Evolutionary conservation across 495 filamentous ascomycete genomes (phyloP).

Genomic region (Lindgomyces ingoldianus): DNA sequence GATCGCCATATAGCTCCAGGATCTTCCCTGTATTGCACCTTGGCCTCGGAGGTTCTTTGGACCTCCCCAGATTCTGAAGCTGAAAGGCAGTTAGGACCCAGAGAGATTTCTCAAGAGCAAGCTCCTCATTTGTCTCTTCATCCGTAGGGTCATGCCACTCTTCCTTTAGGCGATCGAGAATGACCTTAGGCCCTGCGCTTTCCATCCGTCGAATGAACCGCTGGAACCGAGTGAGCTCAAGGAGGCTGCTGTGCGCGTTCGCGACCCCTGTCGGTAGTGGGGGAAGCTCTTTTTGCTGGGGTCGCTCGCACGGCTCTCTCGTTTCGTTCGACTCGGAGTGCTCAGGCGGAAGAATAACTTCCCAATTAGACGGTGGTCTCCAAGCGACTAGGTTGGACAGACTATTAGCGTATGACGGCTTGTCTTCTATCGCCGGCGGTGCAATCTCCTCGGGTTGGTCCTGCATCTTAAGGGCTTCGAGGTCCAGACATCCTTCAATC

Average conservation of each 20-base stretch:
- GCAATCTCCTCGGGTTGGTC: conserved; percentile 4
- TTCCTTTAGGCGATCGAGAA: conserved; percentile 39
- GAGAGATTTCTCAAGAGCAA: conserved; percentile 38
- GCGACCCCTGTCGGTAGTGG: conserved; percentile 10
- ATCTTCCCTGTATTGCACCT: conserved; percentile 27
- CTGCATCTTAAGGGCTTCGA: conserved; percentile 10
- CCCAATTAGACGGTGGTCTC: conserved; percentile 31
- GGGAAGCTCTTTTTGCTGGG: conserved; percentile 14
- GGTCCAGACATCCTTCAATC: conserved; percentile 32
- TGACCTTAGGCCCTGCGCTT: conserved; percentile 34
- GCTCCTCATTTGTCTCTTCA: conserved; percentile 31
- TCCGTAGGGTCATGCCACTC: conserved; percentile 37
- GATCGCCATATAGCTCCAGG: conserved; percentile 37
- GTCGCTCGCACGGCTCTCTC: not conserved
- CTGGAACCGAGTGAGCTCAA: conserved; percentile 37
- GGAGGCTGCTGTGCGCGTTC: conserved; percentile 14
- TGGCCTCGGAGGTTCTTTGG: conserved; percentile 17
- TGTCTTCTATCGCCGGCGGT: not conserved
- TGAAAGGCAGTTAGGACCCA: conserved; percentile 42
- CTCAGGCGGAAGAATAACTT: conserved; percentile 16
- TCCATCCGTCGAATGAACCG: conserved; percentile 42
- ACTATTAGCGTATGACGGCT: conserved; percentile 14
- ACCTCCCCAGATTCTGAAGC: conserved; percentile 30
- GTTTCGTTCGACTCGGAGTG: conserved; percentile 1
- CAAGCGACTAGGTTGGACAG: conserved; percentile 22